Base-by-base conservation (phyloP, 2,329 filamentous ascomycete genomes). In the Drechslerella dactyloides region DNA sequence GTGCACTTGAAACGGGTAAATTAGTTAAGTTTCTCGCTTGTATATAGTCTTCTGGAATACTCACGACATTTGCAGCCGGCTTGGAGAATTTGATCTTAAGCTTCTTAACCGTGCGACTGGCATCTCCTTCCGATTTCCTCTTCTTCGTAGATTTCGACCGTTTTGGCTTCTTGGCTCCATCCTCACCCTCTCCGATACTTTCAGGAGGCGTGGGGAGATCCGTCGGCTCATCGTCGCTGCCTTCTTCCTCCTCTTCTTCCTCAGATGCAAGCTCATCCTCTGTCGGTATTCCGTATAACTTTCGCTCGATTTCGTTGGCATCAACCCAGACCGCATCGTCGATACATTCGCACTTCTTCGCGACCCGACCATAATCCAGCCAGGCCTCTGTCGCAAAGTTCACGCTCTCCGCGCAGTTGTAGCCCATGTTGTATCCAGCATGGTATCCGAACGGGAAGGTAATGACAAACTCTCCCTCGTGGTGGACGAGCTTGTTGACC, bases 401-500 rank as follows among this genome's bases (percentile, higher is more conserved):
- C 81, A 99, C 94, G 6, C 94, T 96, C 79, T 99, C 94, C 27
- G 94, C 94, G 80, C 94, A 99, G 79, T 99, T 99, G 82, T 99
- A 99, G 15, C 96, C 94, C 40, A 99, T 83, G 76, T 99, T 99
- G 80, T 96, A 99, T 2, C 94, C 94, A 3, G 94, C 99, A 78
- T 99, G 94, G 79, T 99, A 99, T 21, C 94, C 94, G 77, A 97
- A 99, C 0, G 94, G 94, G 78, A 96, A 99, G 0, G 94, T 99
- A 74, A 99, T 96, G 73, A 99, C 92, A 75, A 99, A 99, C 78
- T 99, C 94, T 70, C 94, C 93, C 73, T 96, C 94, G 76, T 96
- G 92, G 55, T 96, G 96, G 11, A 97, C 90, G 73, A 96, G 86
- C 78, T 91, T 93, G 82, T 99, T 99, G 78, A 97, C 96, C 63